Evolutionary conservation across 441 rosid species (phyloP), one percentile per base, ranked within the genome.

Genomic region (Viola pubescens): DNA sequence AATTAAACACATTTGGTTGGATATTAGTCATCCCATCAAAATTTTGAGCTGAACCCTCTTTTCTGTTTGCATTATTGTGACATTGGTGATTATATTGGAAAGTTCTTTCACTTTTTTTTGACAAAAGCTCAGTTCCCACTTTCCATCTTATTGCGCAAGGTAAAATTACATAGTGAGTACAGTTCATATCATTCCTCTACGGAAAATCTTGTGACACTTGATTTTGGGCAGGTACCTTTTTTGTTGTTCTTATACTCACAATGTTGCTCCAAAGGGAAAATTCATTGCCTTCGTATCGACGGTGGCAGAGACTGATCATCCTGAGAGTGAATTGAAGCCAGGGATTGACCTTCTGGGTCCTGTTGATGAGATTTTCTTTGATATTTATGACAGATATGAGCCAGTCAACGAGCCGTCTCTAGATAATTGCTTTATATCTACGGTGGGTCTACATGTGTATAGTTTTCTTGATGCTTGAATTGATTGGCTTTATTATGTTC

Each of bases 201-300:
- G 3, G 16, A 41, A 14, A 59, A 11, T 45, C 45, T 50, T 40
- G 9, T 9, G 51, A 0, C 47, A 37, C 46, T 58, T 0, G 9
- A 48, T 63, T 46, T 63, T 59, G 74, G 56, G 64, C 81, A 87
- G 97, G 97, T 89, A 87, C 61, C 82, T 89, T 60, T 89, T 89
- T 79, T 89, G 95, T 64, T 89, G 95, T 67, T 89, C 97, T 54
- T 89, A 86, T 62, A 56, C 95, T 44, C 97, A 87, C 75, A 89
- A 89, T 63, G 97, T 87, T 38, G 97, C 97, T 46, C 87, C 95
- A 16, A 85, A 85, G 74, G 97, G 97, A 2, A 87, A 89, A 61
- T 89, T 75, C 73, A 87, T 89, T 55, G 97, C 97, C 11, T 89
- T 89, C 73, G 95, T 89, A 52, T 87, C 95, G 37, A 77, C 90